These are phyloP conservation scores for Dactylorhiza incarnata DNA, from an alignment of 106 monocot genomes.

Conservation along the genomic window DNA sequence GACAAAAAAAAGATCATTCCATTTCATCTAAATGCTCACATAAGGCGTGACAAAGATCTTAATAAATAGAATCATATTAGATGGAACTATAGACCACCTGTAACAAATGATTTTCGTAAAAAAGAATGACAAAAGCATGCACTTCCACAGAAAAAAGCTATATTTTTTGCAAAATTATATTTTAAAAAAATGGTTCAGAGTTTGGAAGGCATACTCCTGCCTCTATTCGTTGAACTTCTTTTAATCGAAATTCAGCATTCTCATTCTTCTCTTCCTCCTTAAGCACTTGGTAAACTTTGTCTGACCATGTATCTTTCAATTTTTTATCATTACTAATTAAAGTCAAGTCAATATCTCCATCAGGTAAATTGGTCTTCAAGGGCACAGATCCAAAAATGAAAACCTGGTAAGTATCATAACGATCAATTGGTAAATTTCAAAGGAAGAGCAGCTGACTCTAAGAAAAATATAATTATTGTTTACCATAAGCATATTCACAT, in stretches of 20 bases:
- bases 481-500: not conserved
- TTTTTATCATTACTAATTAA: constrained; percentile 53
- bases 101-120: not conserved
- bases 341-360: constrained; percentile 89
- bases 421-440: not conserved
- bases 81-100: not conserved
- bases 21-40: not conserved
- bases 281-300: constrained; percentile 45
- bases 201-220: constrained; percentile 48
- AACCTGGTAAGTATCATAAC: constrained; percentile 32
- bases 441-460: not conserved
- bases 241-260: constrained; percentile 63
- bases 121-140: not conserved
- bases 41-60: not conserved
- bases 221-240: constrained; percentile 64
- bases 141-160: not conserved
- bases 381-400: constrained; percentile 92
- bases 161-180: not conserved
- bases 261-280: constrained; percentile 66
- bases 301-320: constrained; percentile 71
- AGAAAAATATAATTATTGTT: not conserved
- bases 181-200: not conserved
- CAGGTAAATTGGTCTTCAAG: constrained; percentile 83
- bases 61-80: not conserved
- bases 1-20: not conserved